Percentiles rank a stretch among this genome's conserved stretches.
Evolutionary conservation across 352 stramenopile species (phyloP).

Genomic region (Globisporangium iwayamae): DNA sequence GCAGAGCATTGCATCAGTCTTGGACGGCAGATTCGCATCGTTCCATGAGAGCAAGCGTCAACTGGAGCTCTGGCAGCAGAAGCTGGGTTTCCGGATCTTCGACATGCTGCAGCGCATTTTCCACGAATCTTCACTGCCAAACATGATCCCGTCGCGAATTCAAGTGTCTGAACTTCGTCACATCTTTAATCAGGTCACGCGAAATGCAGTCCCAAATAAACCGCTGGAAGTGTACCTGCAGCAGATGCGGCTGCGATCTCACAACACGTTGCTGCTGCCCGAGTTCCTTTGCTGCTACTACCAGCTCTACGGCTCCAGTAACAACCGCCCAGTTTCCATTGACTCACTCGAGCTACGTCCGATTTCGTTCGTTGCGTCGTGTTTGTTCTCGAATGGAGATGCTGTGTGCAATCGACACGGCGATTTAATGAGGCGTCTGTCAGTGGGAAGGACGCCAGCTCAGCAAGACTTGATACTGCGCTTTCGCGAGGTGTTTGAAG

Average conservation of each 20-base stretch:
- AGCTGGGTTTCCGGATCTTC: conserved; percentile 51
- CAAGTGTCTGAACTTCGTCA: conserved; percentile 31
- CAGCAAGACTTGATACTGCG: conserved; percentile 57
- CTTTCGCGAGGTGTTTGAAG: conserved; percentile 65
- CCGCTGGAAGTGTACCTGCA: conserved; percentile 56
- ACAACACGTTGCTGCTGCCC: conserved; percentile 48
- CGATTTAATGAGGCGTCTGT: conserved; percentile 55
- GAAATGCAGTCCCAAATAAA: conserved; percentile 36
- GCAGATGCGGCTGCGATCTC: conserved; percentile 40
- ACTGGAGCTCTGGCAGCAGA: conserved; percentile 65
- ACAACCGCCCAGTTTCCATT: conserved; percentile 10
- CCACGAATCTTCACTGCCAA: conserved; percentile 41
- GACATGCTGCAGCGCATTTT: conserved; percentile 57
- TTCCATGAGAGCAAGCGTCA: conserved; percentile 57
- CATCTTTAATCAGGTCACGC: conserved; percentile 44
- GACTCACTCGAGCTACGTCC: conserved; percentile 43
- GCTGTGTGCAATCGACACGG: conserved; percentile 40
- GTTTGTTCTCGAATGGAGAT: conserved; percentile 66
- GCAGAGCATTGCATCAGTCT: conserved; percentile 38
- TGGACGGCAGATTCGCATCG: conserved; percentile 56
- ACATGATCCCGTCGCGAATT: conserved; percentile 52
- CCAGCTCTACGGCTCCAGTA: conserved; percentile 51
- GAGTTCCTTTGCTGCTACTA: conserved; percentile 74
- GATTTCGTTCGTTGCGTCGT: conserved; percentile 58
- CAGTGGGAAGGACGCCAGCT: conserved; percentile 44